phyloP scores from a whole-genome alignment of 148 eudicot species.

The Silene conica region DNA sequence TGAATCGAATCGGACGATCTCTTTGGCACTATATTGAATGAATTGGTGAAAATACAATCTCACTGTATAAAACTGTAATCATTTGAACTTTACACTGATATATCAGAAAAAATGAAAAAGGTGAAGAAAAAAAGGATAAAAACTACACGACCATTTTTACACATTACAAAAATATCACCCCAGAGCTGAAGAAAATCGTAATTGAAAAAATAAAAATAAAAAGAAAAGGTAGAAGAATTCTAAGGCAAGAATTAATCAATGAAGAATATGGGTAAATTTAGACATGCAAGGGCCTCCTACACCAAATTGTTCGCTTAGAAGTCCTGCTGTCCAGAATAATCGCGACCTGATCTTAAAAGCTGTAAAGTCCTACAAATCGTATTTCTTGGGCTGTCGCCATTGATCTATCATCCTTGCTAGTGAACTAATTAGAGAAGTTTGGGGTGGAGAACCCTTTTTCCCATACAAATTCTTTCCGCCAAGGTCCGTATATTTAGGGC shows the following conservation, averaged over 20 bases:
- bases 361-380: constrained; percentile 45
- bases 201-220: constrained; percentile 32
- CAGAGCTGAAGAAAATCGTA: constrained; percentile 37
- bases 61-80: constrained; percentile 23
- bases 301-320: constrained; percentile 16
- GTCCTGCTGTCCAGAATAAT: constrained; percentile 25
- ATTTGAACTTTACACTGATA: constrained; percentile 29
- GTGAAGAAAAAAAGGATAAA: neutral
- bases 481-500: constrained; percentile 81
- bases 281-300: constrained; percentile 19
- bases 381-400: constrained; percentile 91
- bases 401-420: constrained; percentile 62
- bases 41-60: constrained; percentile 7
- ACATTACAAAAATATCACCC: constrained; percentile 29
- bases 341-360: constrained; percentile 11
- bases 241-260: constrained; percentile 34
- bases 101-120: constrained; percentile 7
- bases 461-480: constrained; percentile 82
- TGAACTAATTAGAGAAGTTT: constrained; percentile 48
- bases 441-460: constrained; percentile 54
- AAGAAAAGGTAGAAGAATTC: constrained; percentile 35
- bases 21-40: neutral
- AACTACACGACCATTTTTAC: constrained; percentile 23
- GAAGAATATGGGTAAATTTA: constrained; percentile 31
- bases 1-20: neutral